Percentiles rank a stretch among this genome's conserved stretches.
phyloP scores from a whole-genome alignment of 2,329 filamentous ascomycete genomes.

The Penicillium brevicompactum region DNA sequence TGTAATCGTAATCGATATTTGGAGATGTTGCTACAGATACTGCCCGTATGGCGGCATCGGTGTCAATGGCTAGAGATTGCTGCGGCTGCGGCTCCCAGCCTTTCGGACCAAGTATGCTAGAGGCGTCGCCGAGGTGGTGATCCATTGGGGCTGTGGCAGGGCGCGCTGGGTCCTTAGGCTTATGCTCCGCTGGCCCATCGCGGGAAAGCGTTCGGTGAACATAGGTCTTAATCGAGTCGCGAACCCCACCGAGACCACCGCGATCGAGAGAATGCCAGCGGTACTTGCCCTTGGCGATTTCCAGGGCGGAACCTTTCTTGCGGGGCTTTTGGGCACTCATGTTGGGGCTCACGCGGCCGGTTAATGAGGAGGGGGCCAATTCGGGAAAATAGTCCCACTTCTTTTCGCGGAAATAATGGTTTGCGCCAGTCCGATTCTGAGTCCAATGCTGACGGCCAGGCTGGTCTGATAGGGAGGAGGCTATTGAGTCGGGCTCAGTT shows the following conservation, averaged over 20 bases:
- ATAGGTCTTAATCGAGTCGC: constrained; percentile 38
- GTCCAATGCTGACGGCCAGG: constrained; percentile 28
- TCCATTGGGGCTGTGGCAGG: constrained; percentile 17
- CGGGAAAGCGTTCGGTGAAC: constrained; percentile 35
- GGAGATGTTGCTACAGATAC: background rate
- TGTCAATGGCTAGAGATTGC: background rate
- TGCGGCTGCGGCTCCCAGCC: background rate
- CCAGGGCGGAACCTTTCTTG: constrained; percentile 27
- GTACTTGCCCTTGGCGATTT: constrained; percentile 23
- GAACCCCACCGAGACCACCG: constrained; percentile 26
- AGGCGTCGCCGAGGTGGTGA: background rate
- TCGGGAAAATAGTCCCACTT: constrained; percentile 47
- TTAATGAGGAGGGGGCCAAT: constrained; percentile 32
- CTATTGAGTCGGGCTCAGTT: background rate
- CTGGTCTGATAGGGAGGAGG: constrained; percentile 17
- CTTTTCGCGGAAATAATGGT: constrained; percentile 44
- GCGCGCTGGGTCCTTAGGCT: constrained; percentile 14
- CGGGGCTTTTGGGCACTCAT: constrained; percentile 10
- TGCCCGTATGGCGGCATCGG: background rate
- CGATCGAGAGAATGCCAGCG: constrained; percentile 29
- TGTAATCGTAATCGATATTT: constrained; percentile 3
- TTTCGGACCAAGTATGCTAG: background rate
- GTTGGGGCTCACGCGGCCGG: constrained; percentile 13
- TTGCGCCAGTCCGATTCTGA: constrained; percentile 25
- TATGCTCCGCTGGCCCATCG: constrained; percentile 19